Base-by-base conservation (phyloP, 2,329 filamentous ascomycete species). In the Nakataea oryzae region DNA sequence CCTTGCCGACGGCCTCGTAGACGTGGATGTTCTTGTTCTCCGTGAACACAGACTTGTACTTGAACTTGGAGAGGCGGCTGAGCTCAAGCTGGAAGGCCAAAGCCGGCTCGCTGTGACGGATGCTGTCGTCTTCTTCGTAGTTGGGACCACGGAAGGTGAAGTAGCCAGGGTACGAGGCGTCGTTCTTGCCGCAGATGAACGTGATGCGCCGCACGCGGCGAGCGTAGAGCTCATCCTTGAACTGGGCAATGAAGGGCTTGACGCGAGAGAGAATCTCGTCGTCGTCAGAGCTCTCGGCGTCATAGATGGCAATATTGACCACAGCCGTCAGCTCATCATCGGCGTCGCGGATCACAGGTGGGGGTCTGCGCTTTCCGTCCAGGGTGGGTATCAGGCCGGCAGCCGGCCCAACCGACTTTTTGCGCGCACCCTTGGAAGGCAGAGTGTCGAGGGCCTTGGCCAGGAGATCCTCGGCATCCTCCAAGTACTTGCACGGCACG, bases 1-100 rank as follows among this genome's bases (percentile, higher is more conserved):
- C 90, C 81, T 97, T 99, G 72, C 95, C 95, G 70, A 96, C 81
- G 67, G 91, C 95, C 81, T 97, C 93, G 77, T 97, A 99, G 64
- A 99, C 93, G 80, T 99, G 95, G 67, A 99, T 97, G 78, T 96
- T 97, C 73, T 96, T 90, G 82, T 99, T 99, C 78, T 97, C 93
- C 0, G 95, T 97, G 79, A 99, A 99, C 60, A 99, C 92, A 2
- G 95, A 93, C 80, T 93, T 96, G 78, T 97, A 96, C 79, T 92
- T 88, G 85, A 99, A 99, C 80, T 97, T 97, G 71, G 89, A 90
- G 32, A 99, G 85, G 74, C 95, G 90, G 64, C 87, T 89, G 66
- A 99, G 87, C 78, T 99, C 95, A 74, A 97, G 90, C 81, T 99
- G 95, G 90, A 97, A 99, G 72, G 95, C 93, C 75, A 97, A 83